Evolutionary conservation across 257 asterid species (phyloP), one percentile per base, ranked within the genome.

Genomic region (Primulina eburnea): DNA sequence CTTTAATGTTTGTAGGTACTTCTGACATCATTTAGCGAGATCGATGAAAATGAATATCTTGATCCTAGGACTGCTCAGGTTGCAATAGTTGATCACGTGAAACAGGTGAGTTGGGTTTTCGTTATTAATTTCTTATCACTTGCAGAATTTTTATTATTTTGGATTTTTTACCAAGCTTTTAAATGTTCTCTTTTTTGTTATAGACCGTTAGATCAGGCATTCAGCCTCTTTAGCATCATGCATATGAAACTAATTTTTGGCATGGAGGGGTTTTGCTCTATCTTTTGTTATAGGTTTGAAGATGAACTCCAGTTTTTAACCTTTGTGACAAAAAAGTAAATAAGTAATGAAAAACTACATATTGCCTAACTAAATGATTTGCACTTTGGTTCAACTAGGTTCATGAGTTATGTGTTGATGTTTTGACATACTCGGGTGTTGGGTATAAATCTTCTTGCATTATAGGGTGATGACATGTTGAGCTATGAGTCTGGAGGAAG

Each of bases 41-140:
- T 90, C 70, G 84, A 78, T 80, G 79, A 82, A 77, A 83, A 85
- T 76, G 96, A 93, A 77, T 93, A 86, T 80, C 78, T 93, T 80
- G 98, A 93, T 80, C 98, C 97, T 10, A 82, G 90, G 82, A 90
- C 96, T 66, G 92, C 97, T 71, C 96, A 90, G 78, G 95, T 93
- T 77, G 96, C 92, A 18, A 86, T 78, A 52, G 85, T 93, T 76
- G 92, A 93, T 83, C 98, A 93, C 80, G 88, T 89, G 77, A 93
- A 89, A 79, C 97, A 93, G 88, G 97, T 90, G 70, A 60, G 62
- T 79, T 67, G 38, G 60, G 57, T 74, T 18, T 67, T 56, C 20
- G 37, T 60, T 67, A 38, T 10, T 38, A 38, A 38, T 47, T 43
- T 47, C 58, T 20, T 57, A 28, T 65, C 20, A 57, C 35, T 60